Base-by-base conservation (phyloP, 352 stramenopile species). In the Globisporangium irregulare region DNA sequence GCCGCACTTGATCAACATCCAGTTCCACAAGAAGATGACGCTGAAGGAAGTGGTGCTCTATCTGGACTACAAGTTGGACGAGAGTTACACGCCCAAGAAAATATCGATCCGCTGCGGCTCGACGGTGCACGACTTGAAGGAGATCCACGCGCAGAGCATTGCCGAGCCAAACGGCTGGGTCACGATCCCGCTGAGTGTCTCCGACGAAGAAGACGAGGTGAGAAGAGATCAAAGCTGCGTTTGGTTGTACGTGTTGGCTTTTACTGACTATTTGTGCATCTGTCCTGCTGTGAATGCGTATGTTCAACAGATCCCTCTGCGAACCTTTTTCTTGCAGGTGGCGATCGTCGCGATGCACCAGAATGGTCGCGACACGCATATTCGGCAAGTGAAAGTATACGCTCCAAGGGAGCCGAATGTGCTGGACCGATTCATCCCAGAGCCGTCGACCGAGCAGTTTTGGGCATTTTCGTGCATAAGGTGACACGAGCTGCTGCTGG, bases 61-160 rank as follows among this genome's bases (percentile, higher is more conserved):
- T 72, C 79, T 99, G 18, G 96, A 99, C 81, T 99, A 98, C 82
- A 98, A 93, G 67, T 78, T 99, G 27, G 97, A 99, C 73, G 97
- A 99, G 82, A 98, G 92, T 72, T 99, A 99, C 76, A 99, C 97
- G 10, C 97, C 97, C 4, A 98, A 98, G 74, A 98, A 97, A 68
- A 81, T 99, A 14, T 91, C 85, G 15, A 87, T 99, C 32, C 84
- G 92, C 62, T 83, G 86, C 12, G 97, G 97, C 59, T 97, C 87
- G 29, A 99, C 95, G 5, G 90, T 91, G 64, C 95, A 99, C 70
- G 97, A 99, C 77, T 85, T 99, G 25, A 93, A 96, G 56, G 92
- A 98, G 69, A 94, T 99, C 34, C 74, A 97, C 51, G 64, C 89
- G 38, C 83, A 98, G 43, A 95, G 97, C 60, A 76, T 99, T 27